Percentiles rank a stretch among this genome's conserved stretches.
These are phyloP conservation scores for Polygonum aviculare DNA, from an alignment of 148 eudicot genomes.

Conservation along the genomic window DNA sequence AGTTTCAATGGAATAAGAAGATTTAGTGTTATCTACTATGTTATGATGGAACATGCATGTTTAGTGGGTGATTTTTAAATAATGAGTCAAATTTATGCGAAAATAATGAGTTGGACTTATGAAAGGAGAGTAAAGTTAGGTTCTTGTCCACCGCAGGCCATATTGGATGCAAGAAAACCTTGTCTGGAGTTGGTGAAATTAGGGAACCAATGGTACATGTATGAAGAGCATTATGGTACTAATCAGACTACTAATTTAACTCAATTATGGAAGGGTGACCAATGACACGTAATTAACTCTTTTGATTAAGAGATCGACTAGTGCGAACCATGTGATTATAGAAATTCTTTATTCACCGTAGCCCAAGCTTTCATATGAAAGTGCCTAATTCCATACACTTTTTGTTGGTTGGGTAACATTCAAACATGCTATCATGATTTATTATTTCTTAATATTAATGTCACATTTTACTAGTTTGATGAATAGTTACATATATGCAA, in stretches of 20 bases:
- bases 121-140: neutral
- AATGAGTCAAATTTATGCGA: neutral
- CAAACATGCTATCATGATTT: neutral
- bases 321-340: neutral
- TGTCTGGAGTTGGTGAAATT: neutral
- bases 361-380: no score
- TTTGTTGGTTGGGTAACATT: neutral
- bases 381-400: neutral
- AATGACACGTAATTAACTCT: constrained; percentile 1
- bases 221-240: neutral
- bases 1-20: neutral
- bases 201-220: no score
- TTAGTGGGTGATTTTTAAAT: constrained; percentile 40
- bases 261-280: neutral
- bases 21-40: neutral
- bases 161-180: neutral
- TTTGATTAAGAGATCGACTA: neutral
- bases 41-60: neutral
- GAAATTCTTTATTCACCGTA: neutral
- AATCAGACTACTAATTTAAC: neutral
- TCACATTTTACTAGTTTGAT: neutral
- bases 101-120: neutral
- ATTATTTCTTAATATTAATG: neutral
- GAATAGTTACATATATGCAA: no score
- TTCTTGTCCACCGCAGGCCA: constrained; percentile 5